Evolutionary conservation across 805 yeast genomes (phyloP).

Genomic region (Candida gorgasii): DNA sequence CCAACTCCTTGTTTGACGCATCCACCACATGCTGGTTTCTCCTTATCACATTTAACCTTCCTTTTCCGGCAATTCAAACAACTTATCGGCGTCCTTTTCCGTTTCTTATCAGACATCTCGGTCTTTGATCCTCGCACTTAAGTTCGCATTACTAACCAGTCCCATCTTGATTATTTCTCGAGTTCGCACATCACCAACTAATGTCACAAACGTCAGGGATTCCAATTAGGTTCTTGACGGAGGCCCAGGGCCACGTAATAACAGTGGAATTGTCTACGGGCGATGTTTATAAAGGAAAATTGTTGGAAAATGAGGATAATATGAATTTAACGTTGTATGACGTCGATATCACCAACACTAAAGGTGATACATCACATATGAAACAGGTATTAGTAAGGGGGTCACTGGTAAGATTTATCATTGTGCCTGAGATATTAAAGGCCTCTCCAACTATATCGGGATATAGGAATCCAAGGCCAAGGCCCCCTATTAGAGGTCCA

Average conservation of each 20-base stretch:
- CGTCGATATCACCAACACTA: constrained; percentile 68
- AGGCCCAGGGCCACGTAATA: constrained; percentile 85
- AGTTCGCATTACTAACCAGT: background rate
- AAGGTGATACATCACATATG: constrained; percentile 71
- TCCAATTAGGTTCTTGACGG: constrained; percentile 84
- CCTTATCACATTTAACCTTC: constrained; percentile 46
- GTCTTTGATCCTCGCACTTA: too few species aligned
- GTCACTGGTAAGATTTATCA: constrained; percentile 79
- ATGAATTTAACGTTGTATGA: constrained; percentile 90
- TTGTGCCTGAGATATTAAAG: constrained; percentile 83
- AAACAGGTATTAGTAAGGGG: constrained; percentile 91
- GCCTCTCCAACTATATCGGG: constrained; percentile 86
- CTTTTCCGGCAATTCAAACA: constrained; percentile 42
- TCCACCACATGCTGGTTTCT: constrained; percentile 41
- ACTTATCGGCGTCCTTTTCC: constrained; percentile 41
- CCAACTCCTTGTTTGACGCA: constrained; percentile 42
- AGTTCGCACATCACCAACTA: background rate
- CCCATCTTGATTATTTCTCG: too few species aligned
- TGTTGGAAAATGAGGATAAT: constrained; percentile 85
- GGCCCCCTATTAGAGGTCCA: constrained; percentile 71
- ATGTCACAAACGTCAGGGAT: constrained; percentile 49
- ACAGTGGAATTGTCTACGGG: constrained; percentile 84
- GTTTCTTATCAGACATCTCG: constrained; percentile 15
- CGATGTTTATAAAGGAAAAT: constrained; percentile 83
- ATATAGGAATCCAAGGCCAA: constrained; percentile 59